Evolutionary conservation across 306 rosid genomes (phyloP), one percentile per base, ranked within the genome.

Genomic region (Trifolium repens): DNA sequence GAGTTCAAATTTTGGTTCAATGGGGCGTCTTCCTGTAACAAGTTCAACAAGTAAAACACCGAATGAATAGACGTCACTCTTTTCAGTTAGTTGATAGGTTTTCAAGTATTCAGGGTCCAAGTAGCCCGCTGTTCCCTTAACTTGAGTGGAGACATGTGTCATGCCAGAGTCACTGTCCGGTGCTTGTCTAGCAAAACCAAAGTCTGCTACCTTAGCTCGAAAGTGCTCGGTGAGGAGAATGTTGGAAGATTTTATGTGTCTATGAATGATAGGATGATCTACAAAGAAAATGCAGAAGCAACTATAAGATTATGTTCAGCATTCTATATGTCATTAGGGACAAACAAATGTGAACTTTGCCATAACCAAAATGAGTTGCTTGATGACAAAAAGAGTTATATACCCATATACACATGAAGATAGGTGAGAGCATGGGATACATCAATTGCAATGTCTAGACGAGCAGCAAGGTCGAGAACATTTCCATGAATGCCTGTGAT

Each of bases 121-220:
- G 86, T 96, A 96, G 50, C 99, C 99, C n/a, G 99, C 99, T 26
- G 99, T 92, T 83, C 99, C 99, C 71, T 92, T 96, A 52, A 96
- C 92, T 88, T 88, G 99, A 65, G 99, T 96, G 26, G 96, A 96
- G 39, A 96, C 85, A 76, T 96, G 99, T 12, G 99, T 96, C 63
- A 77, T 97, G 74, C 93, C 98, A 30, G 94, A 89, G 72, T 89
- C 96, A 75, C 86, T 89, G 19, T 96, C 99, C 26, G 98, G 87
- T 19, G 96, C 99, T 68, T 84, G 88, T 80, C 93, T 92, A 26
- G 99, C 89, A 83, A 96, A 96, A 71, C 99, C 99, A 79, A 96
- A 96, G 82, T 96, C 98, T 4, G 99, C 96, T 67, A 96, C 99
- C 82, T 96, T 96, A 73, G 97, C 99, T 75, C 99, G 84, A 6